Evolutionary conservation across 148 eudicot genomes (phyloP), one percentile per base, ranked within the genome.

Genomic region (Silene latifolia): DNA sequence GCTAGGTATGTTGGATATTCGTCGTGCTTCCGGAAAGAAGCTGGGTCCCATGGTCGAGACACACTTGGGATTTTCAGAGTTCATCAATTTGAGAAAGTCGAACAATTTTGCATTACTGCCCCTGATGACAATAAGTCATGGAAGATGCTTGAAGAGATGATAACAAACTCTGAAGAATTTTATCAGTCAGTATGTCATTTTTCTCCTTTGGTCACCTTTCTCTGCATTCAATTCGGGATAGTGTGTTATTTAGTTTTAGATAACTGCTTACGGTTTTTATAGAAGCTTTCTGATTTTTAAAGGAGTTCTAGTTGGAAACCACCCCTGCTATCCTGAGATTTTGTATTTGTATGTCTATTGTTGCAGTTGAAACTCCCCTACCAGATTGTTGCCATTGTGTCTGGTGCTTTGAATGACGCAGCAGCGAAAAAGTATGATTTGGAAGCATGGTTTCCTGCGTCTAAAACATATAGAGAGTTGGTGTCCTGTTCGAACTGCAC

Each of bases 401-500:
- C 94, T 67, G 98, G 98, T 73, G 98, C 97, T 54, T 73, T 93
- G 80, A 93, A 93, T 69, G 96, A 93, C 65, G 98, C 96, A 57
- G 96, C 98, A 57, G 98, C 98, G 19, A 93, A 93, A 82, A 93
- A 93, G 82, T 89, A 86, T 69, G 98, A 93, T 78, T 83, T 93
- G 83, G 98, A 93, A 80, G 96, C 87, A 9, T 93, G 98, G 98
- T 93, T 87, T 63, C 98, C 98, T 63, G 85, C 96, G 19, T 93
- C 98, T 11, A 74, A 67, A n/a, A 63, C 93, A 6, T 89, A 78
- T 67, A 85, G 98, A 83, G 97, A 93, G 79, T 84, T 93, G 57
- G 98, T 93, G 54, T 93, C 97, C 18, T 93, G 98, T 79, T 93
- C 98, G 57, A 93, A 93, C 81, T 93, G 98, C 80, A 93, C 97